A percentile compares a stretch with the other conserved stretches of the same genome.
Evolutionary conservation across 345 rosid species (phyloP).

Genomic region (Rhodomyrtus tomentosa): DNA sequence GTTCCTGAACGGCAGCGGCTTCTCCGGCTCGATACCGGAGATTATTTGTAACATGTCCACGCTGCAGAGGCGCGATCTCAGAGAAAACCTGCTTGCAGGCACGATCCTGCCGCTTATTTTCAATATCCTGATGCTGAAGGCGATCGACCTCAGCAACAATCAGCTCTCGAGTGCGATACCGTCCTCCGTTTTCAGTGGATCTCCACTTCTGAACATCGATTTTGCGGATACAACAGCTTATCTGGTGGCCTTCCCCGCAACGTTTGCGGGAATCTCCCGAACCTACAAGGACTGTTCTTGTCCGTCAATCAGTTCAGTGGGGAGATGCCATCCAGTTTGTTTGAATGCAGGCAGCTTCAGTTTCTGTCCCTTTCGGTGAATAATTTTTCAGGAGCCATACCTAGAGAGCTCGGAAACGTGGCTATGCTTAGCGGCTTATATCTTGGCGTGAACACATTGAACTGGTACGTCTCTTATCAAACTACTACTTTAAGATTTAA

Average conservation of each 20-base stretch:
- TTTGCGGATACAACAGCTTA: background rate
- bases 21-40: background rate
- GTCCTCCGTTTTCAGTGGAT: background rate
- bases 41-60: background rate
- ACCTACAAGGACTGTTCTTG: background rate
- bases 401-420: background rate
- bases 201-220: background rate
- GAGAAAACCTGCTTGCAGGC: background rate
- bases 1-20: background rate
- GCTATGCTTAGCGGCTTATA: background rate
- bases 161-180: background rate
- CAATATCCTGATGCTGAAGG: background rate
- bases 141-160: background rate
- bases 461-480: background rate
- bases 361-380: background rate
- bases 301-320: background rate
- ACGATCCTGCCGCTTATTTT: background rate
- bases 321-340: background rate
- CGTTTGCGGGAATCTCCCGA: background rate
- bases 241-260: background rate
- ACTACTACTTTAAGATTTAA: background rate
- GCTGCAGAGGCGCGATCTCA: background rate
- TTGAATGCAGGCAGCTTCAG: background rate
- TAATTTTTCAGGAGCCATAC: background rate
- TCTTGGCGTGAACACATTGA: background rate